Evolutionary conservation across 23 red algal species (phyloP).

Genomic region (Gracilariopsis chorda): DNA sequence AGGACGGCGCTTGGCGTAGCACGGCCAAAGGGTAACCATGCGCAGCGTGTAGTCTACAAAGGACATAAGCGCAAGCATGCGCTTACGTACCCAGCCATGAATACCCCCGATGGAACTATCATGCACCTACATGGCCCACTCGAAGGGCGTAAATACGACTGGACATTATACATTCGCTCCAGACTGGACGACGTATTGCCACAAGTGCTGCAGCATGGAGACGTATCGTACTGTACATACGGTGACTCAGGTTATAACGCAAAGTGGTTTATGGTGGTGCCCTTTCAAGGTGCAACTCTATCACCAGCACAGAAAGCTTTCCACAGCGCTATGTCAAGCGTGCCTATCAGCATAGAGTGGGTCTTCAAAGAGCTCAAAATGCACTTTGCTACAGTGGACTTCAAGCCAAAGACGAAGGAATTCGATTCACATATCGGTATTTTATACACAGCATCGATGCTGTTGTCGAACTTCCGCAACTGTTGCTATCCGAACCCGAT

Average conservation of each 20-base stretch:
- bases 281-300: background rate
- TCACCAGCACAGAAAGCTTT: background rate
- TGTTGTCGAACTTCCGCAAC: background rate
- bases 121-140: background rate
- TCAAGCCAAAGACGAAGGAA: background rate
- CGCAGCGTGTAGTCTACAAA: conserved; percentile 19
- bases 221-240: background rate
- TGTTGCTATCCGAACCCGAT: background rate
- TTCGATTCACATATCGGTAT: background rate
- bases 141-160: background rate
- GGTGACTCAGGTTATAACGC: background rate
- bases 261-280: background rate
- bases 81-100: background rate
- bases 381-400: background rate
- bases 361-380: background rate
- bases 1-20: background rate
- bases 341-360: background rate
- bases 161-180: background rate
- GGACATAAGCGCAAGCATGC: background rate
- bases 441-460: background rate
- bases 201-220: background rate
- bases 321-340: background rate
- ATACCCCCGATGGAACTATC: background rate
- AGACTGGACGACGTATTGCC: background rate
- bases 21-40: background rate